Evolutionary conservation across 352 stramenopile species (phyloP), one percentile per base, ranked within the genome.

Genomic region (Vaucheria bursata): DNA sequence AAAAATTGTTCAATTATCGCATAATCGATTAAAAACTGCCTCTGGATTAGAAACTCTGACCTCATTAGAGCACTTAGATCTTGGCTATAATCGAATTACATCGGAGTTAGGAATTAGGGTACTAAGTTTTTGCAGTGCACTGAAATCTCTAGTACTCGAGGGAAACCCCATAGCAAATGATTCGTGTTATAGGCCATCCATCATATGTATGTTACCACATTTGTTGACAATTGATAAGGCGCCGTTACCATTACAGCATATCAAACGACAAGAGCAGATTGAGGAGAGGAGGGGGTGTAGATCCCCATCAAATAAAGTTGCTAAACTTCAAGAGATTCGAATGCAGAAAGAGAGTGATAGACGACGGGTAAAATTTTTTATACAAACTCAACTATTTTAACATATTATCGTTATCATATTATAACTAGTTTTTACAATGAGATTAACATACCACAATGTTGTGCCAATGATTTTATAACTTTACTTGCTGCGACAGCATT

Each of bases 151-250:
- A 6, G 65, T 71, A 50, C 75, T 80, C 1, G 75, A 68, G 75
- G 75, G 75, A 8, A 80, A 80, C 40, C 75, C 75, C 4, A 34
- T 80, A 52, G 75, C 75, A 7, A 34, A n/a, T 29, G 38, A 66
- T n/a, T 45, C 75, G n/a, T 71, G 75, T 0, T 80, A 80, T 29
- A 34, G 75, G 37, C 66, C 75, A n/a, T 72, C 66, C 38, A 50
- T 80, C 33, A 80, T 71, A 2, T 80, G 75, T 37, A 49, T 71
- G 29, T 40, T 80, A 1, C 75, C 75, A 52, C 75, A 80, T 39
- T 50, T 80, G 7, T 45, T 68, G 29, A 36, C 67, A 8, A 77
- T 80, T 37, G 75, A 80, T 25, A 33, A 71, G 35, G 52, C 49
- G 67, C 50, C n/a, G 45, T 70, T 80, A 71, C 75, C 75, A 2